Evolutionary conservation across 1,284 basidiomycete species (phyloP).

Genomic region (Boletellus deceptivus): DNA sequence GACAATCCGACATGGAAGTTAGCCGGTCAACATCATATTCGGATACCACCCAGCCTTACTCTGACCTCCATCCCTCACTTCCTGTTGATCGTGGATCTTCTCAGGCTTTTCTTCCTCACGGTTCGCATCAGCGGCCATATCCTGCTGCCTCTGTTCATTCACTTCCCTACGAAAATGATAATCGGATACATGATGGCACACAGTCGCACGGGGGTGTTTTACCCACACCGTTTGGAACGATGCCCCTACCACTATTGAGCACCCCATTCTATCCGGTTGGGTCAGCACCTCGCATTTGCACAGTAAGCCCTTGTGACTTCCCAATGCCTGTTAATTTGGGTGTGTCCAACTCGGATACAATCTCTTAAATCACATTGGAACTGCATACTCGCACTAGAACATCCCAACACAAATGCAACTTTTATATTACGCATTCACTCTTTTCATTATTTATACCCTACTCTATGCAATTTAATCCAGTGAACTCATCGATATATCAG

Average conservation of each 20-base stretch:
- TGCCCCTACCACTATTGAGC: conserved; percentile 36
- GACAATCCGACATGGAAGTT: conserved; percentile 6
- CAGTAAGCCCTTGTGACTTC: conserved; percentile 9
- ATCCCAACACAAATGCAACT: conserved; percentile 7
- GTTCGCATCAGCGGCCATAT: conserved; percentile 20
- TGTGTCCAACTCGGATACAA: conserved; percentile 12
- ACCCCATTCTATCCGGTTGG: conserved; percentile 37
- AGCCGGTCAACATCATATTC: conserved; percentile 20
- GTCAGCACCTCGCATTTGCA: conserved; percentile 12
- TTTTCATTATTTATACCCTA: conserved; percentile 3
- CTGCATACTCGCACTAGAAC: neutral
- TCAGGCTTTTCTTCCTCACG: conserved; percentile 10
- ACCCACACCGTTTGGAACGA: conserved; percentile 15
- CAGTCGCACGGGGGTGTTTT: conserved; percentile 7
- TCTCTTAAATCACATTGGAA: conserved; percentile 6
- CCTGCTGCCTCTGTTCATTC: conserved; percentile 22
- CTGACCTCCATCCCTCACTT: conserved; percentile 12
- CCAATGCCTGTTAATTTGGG: conserved; percentile 12
- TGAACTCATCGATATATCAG: conserved; percentile 8
- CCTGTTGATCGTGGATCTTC: conserved; percentile 10
- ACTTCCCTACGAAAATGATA: conserved; percentile 11
- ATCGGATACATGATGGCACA: conserved; percentile 1
- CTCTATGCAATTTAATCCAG: conserved; percentile 12
- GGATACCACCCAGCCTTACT: conserved; percentile 8
- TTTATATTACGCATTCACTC: conserved; percentile 24